Percentiles rank a stretch among this genome's conserved stretches.
Evolutionary conservation across 371 early-diverging fungal genomes (phyloP).

Genomic region (Batrachochytrium dendrobatidis): DNA sequence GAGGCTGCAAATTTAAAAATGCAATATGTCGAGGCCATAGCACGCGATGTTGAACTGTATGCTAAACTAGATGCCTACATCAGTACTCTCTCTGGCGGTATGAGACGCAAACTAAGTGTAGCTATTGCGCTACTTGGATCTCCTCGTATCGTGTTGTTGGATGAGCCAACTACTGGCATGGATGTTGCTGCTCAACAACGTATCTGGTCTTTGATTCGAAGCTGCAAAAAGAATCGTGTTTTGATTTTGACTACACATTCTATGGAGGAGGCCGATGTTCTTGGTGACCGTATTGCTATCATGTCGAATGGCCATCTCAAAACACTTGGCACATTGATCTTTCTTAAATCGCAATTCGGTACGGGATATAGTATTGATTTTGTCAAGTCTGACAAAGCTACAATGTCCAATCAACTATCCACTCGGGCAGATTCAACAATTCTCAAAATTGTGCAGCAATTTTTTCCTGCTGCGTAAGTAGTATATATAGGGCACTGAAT

Average conservation of each 20-base stretch:
- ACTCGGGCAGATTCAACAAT: too few species aligned
- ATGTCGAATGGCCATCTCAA: conserved; percentile 15
- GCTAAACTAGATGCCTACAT: conserved; percentile 31
- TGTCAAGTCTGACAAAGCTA: too few species aligned
- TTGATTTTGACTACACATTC: conserved; percentile 59
- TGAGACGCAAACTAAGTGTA: conserved; percentile 15
- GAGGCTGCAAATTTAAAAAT: background rate
- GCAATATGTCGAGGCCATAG: conserved; percentile 27
- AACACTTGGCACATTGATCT: conserved; percentile 16
- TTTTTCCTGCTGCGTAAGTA: too few species aligned
- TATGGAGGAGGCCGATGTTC: conserved; percentile 35
- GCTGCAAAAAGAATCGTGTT: conserved; percentile 47
- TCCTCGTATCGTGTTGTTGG: conserved; percentile 23
- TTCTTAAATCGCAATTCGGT: conserved; percentile 22
- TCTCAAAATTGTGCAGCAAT: too few species aligned
- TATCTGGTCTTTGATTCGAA: conserved; percentile 56
- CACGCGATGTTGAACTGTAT: conserved; percentile 36
- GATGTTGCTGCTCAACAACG: conserved; percentile 53
- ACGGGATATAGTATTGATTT: conserved; percentile 16
- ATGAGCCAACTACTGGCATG: conserved; percentile 48
- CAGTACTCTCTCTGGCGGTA: background rate
- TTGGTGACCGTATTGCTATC: conserved; percentile 32
- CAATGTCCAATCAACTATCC: too few species aligned
- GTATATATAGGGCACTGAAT: too few species aligned
- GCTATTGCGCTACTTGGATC: conserved; percentile 20